Conservation (phyloP, 192 early-diverging fungal species). For the Dispira simplex region DNA sequence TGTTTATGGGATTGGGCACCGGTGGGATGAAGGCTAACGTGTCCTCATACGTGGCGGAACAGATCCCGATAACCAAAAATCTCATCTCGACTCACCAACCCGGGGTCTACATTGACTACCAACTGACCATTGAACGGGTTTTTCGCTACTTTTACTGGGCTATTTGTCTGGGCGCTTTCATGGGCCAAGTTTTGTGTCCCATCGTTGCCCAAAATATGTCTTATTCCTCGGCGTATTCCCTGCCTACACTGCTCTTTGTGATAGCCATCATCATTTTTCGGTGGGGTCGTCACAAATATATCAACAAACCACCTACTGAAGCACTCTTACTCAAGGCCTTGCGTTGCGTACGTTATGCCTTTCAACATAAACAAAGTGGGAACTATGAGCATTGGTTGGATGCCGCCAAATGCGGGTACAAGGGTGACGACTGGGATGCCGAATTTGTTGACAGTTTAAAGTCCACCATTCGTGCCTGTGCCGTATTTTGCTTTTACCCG, state of each 20-base stretch:
- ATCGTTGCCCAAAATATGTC: conserved; percentile 36
- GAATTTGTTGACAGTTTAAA: conserved; percentile 20
- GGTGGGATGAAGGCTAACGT: conserved; percentile 15
- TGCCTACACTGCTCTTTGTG: conserved; percentile 38
- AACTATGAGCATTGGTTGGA: conserved; percentile 9
- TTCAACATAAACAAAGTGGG: conserved; percentile 5
- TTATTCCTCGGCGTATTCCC: conserved; percentile 39
- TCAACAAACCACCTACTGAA: conserved; percentile 37
- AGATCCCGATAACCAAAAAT: conserved; percentile 11
- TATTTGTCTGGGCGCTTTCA: conserved; percentile 51
- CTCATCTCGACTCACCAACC: conserved; percentile 7
- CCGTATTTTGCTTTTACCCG: conserved; percentile 21
- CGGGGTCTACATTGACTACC: conserved; percentile 17
- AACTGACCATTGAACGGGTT: conserved; percentile 16
- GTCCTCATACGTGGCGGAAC: conserved; percentile 15
- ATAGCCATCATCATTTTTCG: conserved; percentile 32
- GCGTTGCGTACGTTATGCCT: conserved; percentile 26
- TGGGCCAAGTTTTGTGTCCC: conserved; percentile 37
- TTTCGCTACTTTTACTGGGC: conserved; percentile 30
- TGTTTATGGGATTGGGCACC: conserved; percentile 12
- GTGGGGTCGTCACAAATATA: conserved; percentile 30
- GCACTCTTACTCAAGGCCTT: conserved; percentile 29
- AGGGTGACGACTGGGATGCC: conserved; percentile 13
- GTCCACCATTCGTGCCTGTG: conserved; percentile 17
- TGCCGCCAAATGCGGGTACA: neutral